These are phyloP conservation scores for Aspergillus glaucus DNA, from an alignment of 2,329 filamentous ascomycete genomes.

Conservation along the genomic window DNA sequence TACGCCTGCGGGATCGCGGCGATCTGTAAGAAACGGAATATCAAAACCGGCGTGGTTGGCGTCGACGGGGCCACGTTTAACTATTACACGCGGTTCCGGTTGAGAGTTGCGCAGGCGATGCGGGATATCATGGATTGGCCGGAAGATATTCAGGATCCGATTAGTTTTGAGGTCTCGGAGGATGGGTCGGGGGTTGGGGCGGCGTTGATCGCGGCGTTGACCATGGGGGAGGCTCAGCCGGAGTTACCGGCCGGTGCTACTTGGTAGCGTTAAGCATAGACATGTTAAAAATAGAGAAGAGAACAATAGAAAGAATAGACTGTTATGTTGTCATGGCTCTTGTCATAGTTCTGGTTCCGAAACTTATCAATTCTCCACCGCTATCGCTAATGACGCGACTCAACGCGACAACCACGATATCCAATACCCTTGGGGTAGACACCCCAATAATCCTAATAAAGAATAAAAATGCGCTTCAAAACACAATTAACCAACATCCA, in stretches of 20 bases:
- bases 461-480: constrained; percentile 27
- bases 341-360: background rate
- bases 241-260: no score
- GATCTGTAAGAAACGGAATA: constrained; percentile 89
- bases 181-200: constrained; percentile 89
- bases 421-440: background rate
- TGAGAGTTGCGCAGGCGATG: constrained; percentile 73
- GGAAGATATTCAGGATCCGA: constrained; percentile 66
- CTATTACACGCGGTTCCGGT: constrained; percentile 97
- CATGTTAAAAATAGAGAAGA: background rate
- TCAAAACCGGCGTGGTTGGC: constrained; percentile 77
- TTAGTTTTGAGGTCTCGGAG: constrained; percentile 77
- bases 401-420: background rate
- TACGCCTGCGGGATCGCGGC: constrained; percentile 94
- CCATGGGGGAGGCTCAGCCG: constrained; percentile 15
- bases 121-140: constrained; percentile 91
- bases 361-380: background rate
- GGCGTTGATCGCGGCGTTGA: constrained; percentile 70
- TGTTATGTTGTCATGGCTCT: no score
- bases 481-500: constrained; percentile 24
- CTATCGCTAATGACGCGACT: background rate
- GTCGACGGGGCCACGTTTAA: constrained; percentile 96
- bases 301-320: background rate
- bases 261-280: no score
- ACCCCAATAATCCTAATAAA: background rate